Evolutionary conservation across 1,284 basidiomycete species (phyloP).

Genomic region (Cryptococcus deneoformans): DNA sequence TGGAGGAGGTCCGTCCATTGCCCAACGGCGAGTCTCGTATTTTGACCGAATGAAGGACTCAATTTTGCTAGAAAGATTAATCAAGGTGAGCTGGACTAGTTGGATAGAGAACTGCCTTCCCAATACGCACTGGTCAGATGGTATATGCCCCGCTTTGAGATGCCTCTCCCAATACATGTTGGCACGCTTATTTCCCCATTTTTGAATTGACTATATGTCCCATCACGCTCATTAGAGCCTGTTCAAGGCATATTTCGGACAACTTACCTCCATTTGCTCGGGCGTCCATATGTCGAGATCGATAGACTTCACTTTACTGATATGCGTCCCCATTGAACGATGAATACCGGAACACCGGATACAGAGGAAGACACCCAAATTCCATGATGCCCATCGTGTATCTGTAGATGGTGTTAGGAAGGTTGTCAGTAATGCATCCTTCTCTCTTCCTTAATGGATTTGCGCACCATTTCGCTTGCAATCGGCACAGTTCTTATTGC

Average conservation of each 20-base stretch:
- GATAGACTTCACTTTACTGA: slow-evolving; percentile 94
- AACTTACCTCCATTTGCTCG: slow-evolving; percentile 92
- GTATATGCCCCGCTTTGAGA: slow-evolving; percentile 85
- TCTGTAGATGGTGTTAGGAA: slow-evolving; percentile 55
- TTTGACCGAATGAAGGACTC: slow-evolving; percentile 97
- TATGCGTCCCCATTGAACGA: slow-evolving; percentile 97
- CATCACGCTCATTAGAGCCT: neutral
- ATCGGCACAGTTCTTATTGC: slow-evolving; percentile 92
- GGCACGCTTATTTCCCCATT: slow-evolving; percentile 90
- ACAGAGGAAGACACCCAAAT: slow-evolving; percentile 91
- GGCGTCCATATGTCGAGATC: slow-evolving; percentile 98
- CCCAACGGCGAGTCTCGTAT: slow-evolving; percentile 93
- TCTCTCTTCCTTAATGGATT: neutral
- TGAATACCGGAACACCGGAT: slow-evolving; percentile 99
- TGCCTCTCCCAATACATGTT: slow-evolving; percentile 98
- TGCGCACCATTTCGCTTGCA: slow-evolving; percentile 83
- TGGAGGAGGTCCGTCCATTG: slow-evolving; percentile 80
- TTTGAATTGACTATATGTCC: slow-evolving; percentile 66
- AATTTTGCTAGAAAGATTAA: slow-evolving; percentile 69
- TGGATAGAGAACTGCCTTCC: no score
- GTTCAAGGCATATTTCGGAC: neutral
- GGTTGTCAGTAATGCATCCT: neutral
- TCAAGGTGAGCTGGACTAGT: no score
- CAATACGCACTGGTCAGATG: slow-evolving; percentile 83
- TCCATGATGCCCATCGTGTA: slow-evolving; percentile 98